phyloP scores from a whole-genome alignment of 495 filamentous ascomycete species.

The Aspergillus diversus region DNA sequence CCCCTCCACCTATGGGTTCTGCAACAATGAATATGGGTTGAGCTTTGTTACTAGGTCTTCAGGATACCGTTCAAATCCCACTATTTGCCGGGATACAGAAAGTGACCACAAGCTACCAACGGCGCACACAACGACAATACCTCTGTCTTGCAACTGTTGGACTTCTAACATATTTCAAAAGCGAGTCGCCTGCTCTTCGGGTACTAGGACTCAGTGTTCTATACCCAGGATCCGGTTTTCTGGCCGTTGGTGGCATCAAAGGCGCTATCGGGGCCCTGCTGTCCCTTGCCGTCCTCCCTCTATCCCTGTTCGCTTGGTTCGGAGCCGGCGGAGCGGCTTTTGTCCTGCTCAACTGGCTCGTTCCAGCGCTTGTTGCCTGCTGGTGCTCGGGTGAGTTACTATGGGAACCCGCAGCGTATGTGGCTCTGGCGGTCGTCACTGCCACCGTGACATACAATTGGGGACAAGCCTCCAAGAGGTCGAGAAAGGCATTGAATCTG shows the following conservation, averaged over 20 bases:
- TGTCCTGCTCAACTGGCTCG: neutral
- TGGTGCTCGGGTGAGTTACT: neutral
- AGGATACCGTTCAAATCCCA: neutral
- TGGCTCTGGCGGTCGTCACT: neutral
- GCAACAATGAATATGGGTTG: no score
- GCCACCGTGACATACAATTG: no score
- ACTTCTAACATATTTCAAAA: neutral
- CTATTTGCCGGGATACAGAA: neutral
- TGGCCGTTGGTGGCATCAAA: neutral
- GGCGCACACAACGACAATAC: neutral
- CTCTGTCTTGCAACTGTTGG: neutral
- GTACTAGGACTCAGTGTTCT: neutral
- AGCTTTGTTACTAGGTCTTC: no score
- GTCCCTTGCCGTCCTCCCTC: neutral
- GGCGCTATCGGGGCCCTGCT: neutral
- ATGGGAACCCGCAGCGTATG: neutral
- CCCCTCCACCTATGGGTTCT: no score
- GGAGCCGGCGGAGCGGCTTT: neutral
- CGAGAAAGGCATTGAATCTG: neutral
- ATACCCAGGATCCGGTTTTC: neutral
- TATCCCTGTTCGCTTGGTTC: neutral
- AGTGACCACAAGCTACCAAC: neutral
- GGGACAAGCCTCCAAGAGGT: no score
- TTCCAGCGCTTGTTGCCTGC: neutral
- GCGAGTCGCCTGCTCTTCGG: neutral